These are phyloP conservation scores for Buddleja alternifolia DNA, from an alignment of 257 asterid genomes.

Conservation along the genomic window DNA sequence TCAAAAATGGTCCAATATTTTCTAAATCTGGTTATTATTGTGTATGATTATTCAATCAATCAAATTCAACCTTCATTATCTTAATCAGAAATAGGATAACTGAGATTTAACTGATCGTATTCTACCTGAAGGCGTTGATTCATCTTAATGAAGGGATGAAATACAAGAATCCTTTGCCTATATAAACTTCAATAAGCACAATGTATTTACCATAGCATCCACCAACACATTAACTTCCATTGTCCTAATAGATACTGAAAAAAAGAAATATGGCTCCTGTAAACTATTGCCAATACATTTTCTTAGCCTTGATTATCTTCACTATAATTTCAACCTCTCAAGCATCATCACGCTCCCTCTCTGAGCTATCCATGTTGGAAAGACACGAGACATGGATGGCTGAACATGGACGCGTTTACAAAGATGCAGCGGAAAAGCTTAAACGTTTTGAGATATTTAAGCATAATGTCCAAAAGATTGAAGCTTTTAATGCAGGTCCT, in stretches of 20 bases:
- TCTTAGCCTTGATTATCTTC: slow-evolving; percentile 18
- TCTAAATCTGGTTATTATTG: too few species aligned
- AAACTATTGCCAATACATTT: slow-evolving; percentile 6
- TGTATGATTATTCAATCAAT: too few species aligned
- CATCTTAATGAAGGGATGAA: too few species aligned
- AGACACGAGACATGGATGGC: slow-evolving; percentile 50
- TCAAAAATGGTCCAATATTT: too few species aligned
- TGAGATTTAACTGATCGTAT: too few species aligned
- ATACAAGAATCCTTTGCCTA: too few species aligned
- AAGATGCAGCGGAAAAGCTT: slow-evolving; percentile 27
- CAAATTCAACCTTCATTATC: too few species aligned
- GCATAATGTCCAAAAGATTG: slow-evolving; percentile 42
- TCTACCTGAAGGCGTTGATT: too few species aligned
- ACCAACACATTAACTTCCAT: background rate
- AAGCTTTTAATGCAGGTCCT: slow-evolving; percentile 36
- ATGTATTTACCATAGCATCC: too few species aligned
- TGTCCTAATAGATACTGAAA: too few species aligned
- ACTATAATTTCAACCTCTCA: slow-evolving; percentile 28
- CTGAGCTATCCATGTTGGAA: slow-evolving; percentile 31
- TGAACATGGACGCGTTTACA: slow-evolving; percentile 34
- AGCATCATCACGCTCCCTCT: slow-evolving; percentile 24
- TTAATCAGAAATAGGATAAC: too few species aligned
- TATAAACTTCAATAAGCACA: too few species aligned
- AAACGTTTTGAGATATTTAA: slow-evolving; percentile 42
- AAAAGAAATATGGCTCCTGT: slow-evolving; percentile 24